Percentiles rank a stretch among this genome's conserved stretches.
phyloP scores from a whole-genome alignment of 176 grass and related monocot genomes.

The Sorghum bicolor region DNA sequence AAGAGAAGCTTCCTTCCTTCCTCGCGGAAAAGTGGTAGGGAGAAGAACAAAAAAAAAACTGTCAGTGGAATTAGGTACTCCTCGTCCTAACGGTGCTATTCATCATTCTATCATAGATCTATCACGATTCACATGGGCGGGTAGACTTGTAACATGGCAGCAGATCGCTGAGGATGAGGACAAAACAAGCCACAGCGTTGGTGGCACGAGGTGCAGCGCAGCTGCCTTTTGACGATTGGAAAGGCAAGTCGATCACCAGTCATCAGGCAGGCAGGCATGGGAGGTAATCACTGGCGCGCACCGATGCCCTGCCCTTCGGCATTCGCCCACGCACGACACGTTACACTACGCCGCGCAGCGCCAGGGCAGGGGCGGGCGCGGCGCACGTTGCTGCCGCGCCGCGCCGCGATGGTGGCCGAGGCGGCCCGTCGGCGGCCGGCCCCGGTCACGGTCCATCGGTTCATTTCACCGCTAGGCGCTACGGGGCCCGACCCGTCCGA shows the following conservation, averaged over 20 bases:
- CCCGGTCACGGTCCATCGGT: background rate
- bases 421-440: no score
- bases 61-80: background rate
- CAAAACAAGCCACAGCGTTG: background rate
- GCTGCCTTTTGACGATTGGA: background rate
- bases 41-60: background rate
- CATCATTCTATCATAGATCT: no score
- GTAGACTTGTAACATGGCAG: background rate
- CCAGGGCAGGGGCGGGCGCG: no score
- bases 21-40: background rate
- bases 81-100: background rate
- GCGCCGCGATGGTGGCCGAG: no score
- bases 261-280: background rate
- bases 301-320: background rate
- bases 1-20: conserved; percentile 20
- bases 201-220: background rate
- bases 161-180: background rate
- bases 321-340: no score
- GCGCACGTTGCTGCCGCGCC: no score
- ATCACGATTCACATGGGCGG: conserved; percentile 6
- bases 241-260: background rate
- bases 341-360: no score
- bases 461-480: background rate
- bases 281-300: background rate
- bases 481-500: background rate